Base-by-base conservation (phyloP, 2,329 filamentous ascomycete genomes). In the Esteya vermicola region DNA sequence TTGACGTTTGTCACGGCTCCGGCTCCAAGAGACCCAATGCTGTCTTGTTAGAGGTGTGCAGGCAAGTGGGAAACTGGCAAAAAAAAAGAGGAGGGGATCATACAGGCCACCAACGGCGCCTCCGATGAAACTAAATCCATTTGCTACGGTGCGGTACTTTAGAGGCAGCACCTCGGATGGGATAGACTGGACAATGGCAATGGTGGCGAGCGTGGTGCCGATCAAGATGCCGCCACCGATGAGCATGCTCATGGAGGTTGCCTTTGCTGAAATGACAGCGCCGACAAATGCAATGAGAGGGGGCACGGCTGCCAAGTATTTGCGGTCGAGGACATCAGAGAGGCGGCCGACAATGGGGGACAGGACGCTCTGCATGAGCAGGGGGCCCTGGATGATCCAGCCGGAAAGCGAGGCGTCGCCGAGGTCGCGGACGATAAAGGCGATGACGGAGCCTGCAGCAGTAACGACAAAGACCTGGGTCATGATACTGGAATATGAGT, bases 161-260 rank as follows among this genome's bases (percentile, higher is more conserved):
- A 73, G 48, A 2, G 70, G 70, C 25, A 75, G 50, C 20, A 75
- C 68, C 52, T 75, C 70, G 2, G 66, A 65, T 0, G 68, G 68
- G 23, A 75, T 74, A 0, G 70, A 62, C 50, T 74, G 57, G 6
- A 72, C 66, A 39, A 75, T 70, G 10, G 67, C 59, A 30, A 73
- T 69, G 0, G 69, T 73, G 2, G 66, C 55, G 23, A 75, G 58
- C 0, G 70, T 72, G 3, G 58, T 58, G 20, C 70, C 70, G 34
- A 73, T 70, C n/a, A 74, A 54, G 6, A 75, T 64, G 10, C 70
- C 68, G n/a, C 70, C 70, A 8, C 65, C 69, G 39, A 73, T 70
- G 4, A 74, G 55, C 58, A 70, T 68, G 37, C 57, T 60, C 70
- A 74, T 75, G 3, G 62, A 67, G 0, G 58, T 66, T 0, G 70